Evolutionary conservation across 2,329 filamentous ascomycete species (phyloP), one percentile per base, ranked within the genome.

Genomic region (Fusarium dlaminii): DNA sequence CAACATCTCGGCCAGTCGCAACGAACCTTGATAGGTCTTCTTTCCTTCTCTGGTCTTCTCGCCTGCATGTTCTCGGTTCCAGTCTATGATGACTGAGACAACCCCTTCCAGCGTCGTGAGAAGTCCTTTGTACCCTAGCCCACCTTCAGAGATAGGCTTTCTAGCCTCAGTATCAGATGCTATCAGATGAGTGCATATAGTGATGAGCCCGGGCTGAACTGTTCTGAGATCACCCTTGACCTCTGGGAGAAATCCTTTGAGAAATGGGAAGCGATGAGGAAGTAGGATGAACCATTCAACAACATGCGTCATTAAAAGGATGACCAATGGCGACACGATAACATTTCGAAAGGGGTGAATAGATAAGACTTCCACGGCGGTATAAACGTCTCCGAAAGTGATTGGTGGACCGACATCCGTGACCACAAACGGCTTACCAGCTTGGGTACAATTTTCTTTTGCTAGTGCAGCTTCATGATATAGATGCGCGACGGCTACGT

Each of bases 401-500:
- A 64, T 64, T 10, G 67, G 57, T 3, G 51, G 65, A 8, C 52
- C 52, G 5, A 24, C 30, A 9, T 58, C 65, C 4, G 43, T 70
- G 17, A 70, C n/a, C 3, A 69, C 36, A 10, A 70, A 70, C 0
- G 51, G 58, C 22, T 36, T 68, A 4, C 67, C 65, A 17, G 65
- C 67, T 30, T 70, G 67, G 0, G 46, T 27, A 3, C 36, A 69
- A 8, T 54, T 1, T 6, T 20, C 30, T 11, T 36, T 32, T 3
- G 20, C 13, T 1, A 70, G 58, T 1, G 46, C 51, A 34, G 67
- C 51, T 43, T 70, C 67, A 18, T 70, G 67, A 10, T 64, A 42
- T 5, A 70, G 17, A 39, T 64, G 58, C 8, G 67, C 58, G 6
- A 69, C 24, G 14, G 65, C 58, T n/a, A 70, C 57, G 11, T 70